phyloP scores from a whole-genome alignment of 192 early-diverging fungal species.

The Pilaira anomala region DNA sequence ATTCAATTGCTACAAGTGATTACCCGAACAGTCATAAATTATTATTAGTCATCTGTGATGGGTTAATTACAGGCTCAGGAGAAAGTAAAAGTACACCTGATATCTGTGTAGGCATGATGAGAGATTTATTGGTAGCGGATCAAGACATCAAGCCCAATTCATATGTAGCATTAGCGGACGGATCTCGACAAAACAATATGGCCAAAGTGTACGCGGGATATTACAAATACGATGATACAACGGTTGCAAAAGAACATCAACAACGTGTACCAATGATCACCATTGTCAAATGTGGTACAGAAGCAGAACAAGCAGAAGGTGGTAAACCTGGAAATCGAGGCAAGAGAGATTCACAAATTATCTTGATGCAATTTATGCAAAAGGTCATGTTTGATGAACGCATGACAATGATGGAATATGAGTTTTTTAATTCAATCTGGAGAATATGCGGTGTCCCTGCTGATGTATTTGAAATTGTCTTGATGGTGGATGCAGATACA shows the following conservation, averaged over 20 bases:
- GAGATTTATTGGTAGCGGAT: slow-evolving; percentile 51
- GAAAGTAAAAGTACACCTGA: slow-evolving; percentile 74
- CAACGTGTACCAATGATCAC: slow-evolving; percentile 70
- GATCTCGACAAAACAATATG: slow-evolving; percentile 87
- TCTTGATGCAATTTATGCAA: slow-evolving; percentile 94
- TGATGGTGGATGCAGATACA: slow-evolving; percentile 87
- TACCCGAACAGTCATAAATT: slow-evolving; percentile 87
- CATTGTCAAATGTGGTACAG: slow-evolving; percentile 56
- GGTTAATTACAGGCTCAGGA: slow-evolving; percentile 81
- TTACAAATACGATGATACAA: slow-evolving; percentile 76
- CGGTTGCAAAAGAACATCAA: slow-evolving; percentile 61
- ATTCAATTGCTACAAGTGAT: slow-evolving; percentile 77
- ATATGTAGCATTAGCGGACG: slow-evolving; percentile 91
- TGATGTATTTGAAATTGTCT: slow-evolving; percentile 71
- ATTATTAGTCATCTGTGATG: slow-evolving; percentile 85
- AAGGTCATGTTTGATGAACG: slow-evolving; percentile 87
- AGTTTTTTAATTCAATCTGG: slow-evolving; percentile 76
- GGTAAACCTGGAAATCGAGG: slow-evolving; percentile 88
- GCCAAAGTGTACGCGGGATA: slow-evolving; percentile 92
- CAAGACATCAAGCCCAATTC: slow-evolving; percentile 49
- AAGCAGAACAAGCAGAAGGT: slow-evolving; percentile 57
- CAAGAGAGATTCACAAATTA: slow-evolving; percentile 95
- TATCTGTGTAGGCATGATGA: slow-evolving; percentile 78
- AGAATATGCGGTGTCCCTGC: slow-evolving; percentile 66
- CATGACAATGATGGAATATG: slow-evolving; percentile 81